Percentiles rank a stretch among this genome's conserved stretches.
phyloP scores from a whole-genome alignment of 495 filamentous ascomycete genomes.

The Amphirosellinia nigrospora region DNA sequence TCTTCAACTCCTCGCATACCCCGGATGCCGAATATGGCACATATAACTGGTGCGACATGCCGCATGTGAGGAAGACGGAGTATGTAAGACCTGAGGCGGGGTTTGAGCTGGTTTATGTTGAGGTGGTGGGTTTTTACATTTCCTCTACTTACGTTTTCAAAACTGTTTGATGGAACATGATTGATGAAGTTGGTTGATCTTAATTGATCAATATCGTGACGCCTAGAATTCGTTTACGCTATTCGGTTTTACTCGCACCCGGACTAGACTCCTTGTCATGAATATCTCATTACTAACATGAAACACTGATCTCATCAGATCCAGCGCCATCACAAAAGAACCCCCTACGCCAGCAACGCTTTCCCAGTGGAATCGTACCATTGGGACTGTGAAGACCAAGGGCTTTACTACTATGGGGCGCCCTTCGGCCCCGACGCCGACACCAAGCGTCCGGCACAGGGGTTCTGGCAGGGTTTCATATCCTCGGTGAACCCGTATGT shows the following conservation, averaged over 20 bases:
- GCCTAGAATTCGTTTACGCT: background rate
- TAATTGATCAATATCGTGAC: background rate
- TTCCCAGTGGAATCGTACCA: slow-evolving; percentile 68
- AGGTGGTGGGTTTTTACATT: slow-evolving; percentile 55
- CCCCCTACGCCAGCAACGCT: slow-evolving; percentile 70
- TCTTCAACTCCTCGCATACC: slow-evolving; percentile 64
- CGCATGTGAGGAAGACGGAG: slow-evolving; percentile 65
- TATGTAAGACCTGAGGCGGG: slow-evolving; percentile 56
- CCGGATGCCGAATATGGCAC: slow-evolving; percentile 56
- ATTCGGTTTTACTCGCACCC: background rate
- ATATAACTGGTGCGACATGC: slow-evolving; percentile 82
- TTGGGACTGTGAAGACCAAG: slow-evolving; percentile 69
- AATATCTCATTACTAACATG: background rate
- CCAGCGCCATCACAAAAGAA: slow-evolving; percentile 76
- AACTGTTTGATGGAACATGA: background rate
- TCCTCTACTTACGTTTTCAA: background rate
- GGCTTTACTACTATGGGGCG: slow-evolving; percentile 65
- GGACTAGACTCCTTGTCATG: background rate
- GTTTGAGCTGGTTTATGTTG: slow-evolving; percentile 69
- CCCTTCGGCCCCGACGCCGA: slow-evolving; percentile 44
- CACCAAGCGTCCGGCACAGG: slow-evolving; percentile 44
- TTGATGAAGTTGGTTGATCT: background rate
- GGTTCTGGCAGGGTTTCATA: slow-evolving; percentile 64
- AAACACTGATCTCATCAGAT: slow-evolving; percentile 50
- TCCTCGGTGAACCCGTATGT: slow-evolving; percentile 63